phyloP scores from a whole-genome alignment of 1,139 yeast genomes.

The Debaryomycetaceae sp. region DNA sequence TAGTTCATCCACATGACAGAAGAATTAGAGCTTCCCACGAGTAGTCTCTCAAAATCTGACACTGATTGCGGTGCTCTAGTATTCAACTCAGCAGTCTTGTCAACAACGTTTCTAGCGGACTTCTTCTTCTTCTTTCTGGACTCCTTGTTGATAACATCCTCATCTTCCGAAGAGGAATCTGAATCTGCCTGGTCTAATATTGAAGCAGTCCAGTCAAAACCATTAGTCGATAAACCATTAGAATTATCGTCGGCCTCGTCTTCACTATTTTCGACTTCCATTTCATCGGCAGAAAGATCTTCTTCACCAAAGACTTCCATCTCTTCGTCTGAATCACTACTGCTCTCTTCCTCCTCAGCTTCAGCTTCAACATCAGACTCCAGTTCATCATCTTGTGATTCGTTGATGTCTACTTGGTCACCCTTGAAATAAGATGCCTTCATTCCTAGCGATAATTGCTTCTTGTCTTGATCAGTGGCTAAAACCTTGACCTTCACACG shows the following conservation, averaged over 20 bases:
- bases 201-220: constrained; percentile 93
- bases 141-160: constrained; percentile 51
- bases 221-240: constrained; percentile 71
- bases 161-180: constrained; percentile 50
- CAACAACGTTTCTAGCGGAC: constrained; percentile 53
- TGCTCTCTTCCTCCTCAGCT: constrained; percentile 20
- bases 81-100: constrained; percentile 78
- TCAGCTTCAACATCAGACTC: constrained; percentile 19
- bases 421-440: constrained; percentile 82
- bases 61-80: constrained; percentile 89
- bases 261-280: constrained; percentile 18
- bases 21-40: constrained; percentile 90
- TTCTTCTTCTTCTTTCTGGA: constrained; percentile 47
- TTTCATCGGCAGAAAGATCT: constrained; percentile 17
- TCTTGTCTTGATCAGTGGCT: constrained; percentile 58
- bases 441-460: constrained; percentile 83
- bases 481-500: constrained; percentile 81
- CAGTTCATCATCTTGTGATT: constrained; percentile 22
- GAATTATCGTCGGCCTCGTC: constrained; percentile 15
- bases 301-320: constrained; percentile 13
- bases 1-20: constrained; percentile 96
- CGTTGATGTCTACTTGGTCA: constrained; percentile 24
- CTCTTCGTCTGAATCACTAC: constrained; percentile 18
- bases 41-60: constrained; percentile 84
- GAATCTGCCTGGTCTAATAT: constrained; percentile 76